A percentile compares a stretch with the other conserved stretches of the same genome.
These are phyloP conservation scores for Primulina eburnea DNA, from an alignment of 257 asterid genomes.

Conservation along the genomic window DNA sequence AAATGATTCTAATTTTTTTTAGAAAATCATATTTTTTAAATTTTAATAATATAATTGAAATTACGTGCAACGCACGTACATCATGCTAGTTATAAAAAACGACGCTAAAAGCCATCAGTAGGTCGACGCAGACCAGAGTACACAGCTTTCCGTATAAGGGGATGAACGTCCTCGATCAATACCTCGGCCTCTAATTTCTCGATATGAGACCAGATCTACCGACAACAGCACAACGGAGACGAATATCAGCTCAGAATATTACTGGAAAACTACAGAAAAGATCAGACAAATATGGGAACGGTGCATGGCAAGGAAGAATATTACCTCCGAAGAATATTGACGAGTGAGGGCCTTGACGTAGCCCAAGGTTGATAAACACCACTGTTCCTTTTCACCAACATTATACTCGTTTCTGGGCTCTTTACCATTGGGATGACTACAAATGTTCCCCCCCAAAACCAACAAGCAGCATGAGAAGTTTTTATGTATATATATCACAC, in stretches of 20 bases:
- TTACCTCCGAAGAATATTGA: conserved; percentile 92
- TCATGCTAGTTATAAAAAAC: no score
- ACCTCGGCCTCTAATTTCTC: conserved; percentile 83
- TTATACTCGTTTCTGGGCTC: conserved; percentile 45
- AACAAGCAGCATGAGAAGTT: conserved; percentile 7
- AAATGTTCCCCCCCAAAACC: conserved; percentile 22
- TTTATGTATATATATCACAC: background rate
- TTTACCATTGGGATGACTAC: conserved; percentile 54
- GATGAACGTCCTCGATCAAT: conserved; percentile 67
- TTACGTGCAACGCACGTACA: no score
- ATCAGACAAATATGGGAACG: background rate
- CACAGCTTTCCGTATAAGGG: conserved; percentile 66
- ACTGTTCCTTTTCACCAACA: conserved; percentile 83
- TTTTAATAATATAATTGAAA: no score
- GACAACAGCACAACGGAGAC: conserved; percentile 13
- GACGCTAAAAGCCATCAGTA: conserved; percentile 27
- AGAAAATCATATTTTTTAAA: no score
- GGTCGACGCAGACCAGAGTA: conserved; percentile 76
- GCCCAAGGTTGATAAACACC: conserved; percentile 93
- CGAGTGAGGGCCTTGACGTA: conserved; percentile 90
- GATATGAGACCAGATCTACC: conserved; percentile 78
- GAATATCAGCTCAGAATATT: background rate
- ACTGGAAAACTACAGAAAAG: background rate
- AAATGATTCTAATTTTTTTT: no score
- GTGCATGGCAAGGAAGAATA: conserved; percentile 18